phyloP scores from a whole-genome alignment of 352 stramenopile species.

The Phytopythium aichiense region DNA sequence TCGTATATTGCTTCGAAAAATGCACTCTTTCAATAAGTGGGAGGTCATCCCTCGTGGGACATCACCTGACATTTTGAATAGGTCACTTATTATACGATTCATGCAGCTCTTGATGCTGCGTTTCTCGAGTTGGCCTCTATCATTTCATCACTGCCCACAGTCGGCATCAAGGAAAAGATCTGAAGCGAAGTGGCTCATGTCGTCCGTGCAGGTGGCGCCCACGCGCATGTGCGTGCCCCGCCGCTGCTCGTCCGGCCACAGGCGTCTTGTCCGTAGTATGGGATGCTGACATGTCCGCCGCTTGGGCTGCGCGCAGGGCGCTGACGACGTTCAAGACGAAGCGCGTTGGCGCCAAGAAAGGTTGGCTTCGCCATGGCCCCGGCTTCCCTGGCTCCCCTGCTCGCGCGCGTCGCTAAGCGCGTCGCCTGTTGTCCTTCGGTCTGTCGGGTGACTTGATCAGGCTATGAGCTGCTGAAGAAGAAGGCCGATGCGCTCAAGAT shows the following conservation, averaged over 20 bases:
- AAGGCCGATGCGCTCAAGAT: slow-evolving; percentile 99
- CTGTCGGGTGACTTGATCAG: slow-evolving; percentile 16
- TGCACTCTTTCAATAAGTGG: too few species aligned
- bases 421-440: background rate
- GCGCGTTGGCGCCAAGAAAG: slow-evolving; percentile 82
- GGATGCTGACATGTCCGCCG: background rate
- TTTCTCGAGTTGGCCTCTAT: too few species aligned
- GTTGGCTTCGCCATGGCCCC: slow-evolving; percentile 16
- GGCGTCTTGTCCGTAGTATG: background rate
- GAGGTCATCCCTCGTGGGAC: too few species aligned
- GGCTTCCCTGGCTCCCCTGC: too few species aligned
- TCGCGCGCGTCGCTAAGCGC: too few species aligned
- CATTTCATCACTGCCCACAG: background rate
- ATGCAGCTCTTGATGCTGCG: too few species aligned
- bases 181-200: slow-evolving; percentile 9
- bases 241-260: background rate
- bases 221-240: slow-evolving; percentile 71
- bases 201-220: slow-evolving; percentile 55
- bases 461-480: slow-evolving; percentile 92
- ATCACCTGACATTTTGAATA: too few species aligned
- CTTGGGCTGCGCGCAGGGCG: slow-evolving; percentile 35
- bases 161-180: slow-evolving; percentile 11
- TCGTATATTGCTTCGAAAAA: too few species aligned
- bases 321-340: slow-evolving; percentile 85
- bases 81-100: too few species aligned